Evolutionary conservation across 2,329 filamentous ascomycete genomes (phyloP), one percentile per base, ranked within the genome.

Genomic region (Fusarium tanahbumbuense): DNA sequence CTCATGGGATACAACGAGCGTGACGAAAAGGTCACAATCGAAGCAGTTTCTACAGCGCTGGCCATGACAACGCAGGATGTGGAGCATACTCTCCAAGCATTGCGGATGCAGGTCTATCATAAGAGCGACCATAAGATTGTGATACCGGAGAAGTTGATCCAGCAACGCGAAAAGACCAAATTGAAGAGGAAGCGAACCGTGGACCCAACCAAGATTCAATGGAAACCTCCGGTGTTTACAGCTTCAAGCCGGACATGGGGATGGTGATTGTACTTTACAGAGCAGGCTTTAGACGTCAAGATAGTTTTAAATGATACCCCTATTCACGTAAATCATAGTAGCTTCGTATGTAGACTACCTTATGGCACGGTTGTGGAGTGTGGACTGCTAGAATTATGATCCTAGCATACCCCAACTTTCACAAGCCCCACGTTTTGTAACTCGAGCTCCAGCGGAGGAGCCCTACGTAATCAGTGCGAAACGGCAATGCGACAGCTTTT

Each of bases 51-150:
- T 1, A 85, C 87, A 8, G 81, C 89, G 34, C 89, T 96, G 11
- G 92, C 94, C 5, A 98, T 99, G 95, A 98, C 95, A n/a, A 94
- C 94, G 8, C 93, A 94, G 75, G 96, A 99, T 78, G 95, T 99
- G 16, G 90, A 98, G 79, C 94, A 98, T 79, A 98, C 96, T 0
- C 82, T 99, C 54, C 94, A 98, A 78, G 94, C 94, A 60, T 84
- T 98, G 65, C 96, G 95, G 78, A 97, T 99, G 93, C 88, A 98
- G 77, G 88, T 96, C 47, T 98, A 98, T 78, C 93, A 94, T 75
- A 97, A 97, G 84, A 94, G 94, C 71, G 94, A 97, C 77, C 96
- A 98, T 84, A 95, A 98, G 79, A 93, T 99, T 73, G 93, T 98
- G 25, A 86, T 99, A 32, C 94, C 95, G 0, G 92, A 96, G 69